Base-by-base conservation (phyloP, 1,284 basidiomycete species). In the Cryptococcus sp. region DNA sequence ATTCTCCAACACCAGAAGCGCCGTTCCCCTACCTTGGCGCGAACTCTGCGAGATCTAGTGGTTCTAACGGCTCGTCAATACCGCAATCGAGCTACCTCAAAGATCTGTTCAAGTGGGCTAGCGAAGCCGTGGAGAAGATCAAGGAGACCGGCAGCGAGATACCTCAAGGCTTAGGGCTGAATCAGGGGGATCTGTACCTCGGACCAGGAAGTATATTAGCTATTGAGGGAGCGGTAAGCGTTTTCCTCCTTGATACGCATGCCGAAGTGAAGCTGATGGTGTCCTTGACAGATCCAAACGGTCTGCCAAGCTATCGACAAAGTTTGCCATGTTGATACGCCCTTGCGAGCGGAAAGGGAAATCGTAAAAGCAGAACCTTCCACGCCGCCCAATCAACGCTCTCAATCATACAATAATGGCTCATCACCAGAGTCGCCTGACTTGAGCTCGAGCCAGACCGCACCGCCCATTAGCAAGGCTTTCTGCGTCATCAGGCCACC, bases 401-500 rank as follows among this genome's bases (percentile, higher is more conserved):
- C n/a, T 10, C 41, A n/a, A 39, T 25, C 25, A 16, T 26, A 49
- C 39, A 53, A 25, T 19, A 25, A 46, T 53, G 1, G 48, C 19
- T 7, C 59, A 41, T 17, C 22, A 47, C 26, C 11, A 6, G 22
- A n/a, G 5, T 34, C 29, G 29, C 5, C 29, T 2, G 2, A 34
- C 29, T 34, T 13, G 8, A 34, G 29, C 29, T 34, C 29, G 5
- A 34, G 29, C 29, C 29, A 34, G 29, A 13, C 29, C 29, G 29
- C 19, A 34, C 25, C 22, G 1, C 20, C 59, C 0, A 66, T 67
- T 50, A 74, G 57, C 15, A 83, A 85, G 38, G 89, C 89, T 0
- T 95, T 95, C 74, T 91, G 91, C 13, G 87, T 86, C 0, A 83
- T 95, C 29, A 80, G 93, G 45, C 93, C 93, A 0, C 93, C 93